Conservation (phyloP, 768 basidiomycete genomes). For the Hortiboletus flavorubellus region DNA sequence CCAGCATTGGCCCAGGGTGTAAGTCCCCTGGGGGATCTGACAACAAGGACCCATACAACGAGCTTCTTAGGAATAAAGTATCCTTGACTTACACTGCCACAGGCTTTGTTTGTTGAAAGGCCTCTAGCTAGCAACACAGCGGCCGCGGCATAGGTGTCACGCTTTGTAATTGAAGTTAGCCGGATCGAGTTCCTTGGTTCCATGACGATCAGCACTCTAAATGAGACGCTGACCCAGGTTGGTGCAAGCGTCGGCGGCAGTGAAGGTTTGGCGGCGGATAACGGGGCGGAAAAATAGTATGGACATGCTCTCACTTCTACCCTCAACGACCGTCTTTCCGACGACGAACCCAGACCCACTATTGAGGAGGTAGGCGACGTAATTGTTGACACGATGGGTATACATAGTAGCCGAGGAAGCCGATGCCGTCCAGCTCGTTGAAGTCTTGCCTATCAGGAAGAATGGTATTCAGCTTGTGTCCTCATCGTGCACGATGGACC, state of each 20-base stretch:
- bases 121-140: constrained; percentile 24
- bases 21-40: too few relatives aligned
- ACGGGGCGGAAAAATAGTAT: constrained; percentile 25
- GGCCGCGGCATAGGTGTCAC: too few relatives aligned
- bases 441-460: constrained; percentile 31
- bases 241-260: constrained; percentile 6
- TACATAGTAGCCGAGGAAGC: constrained; percentile 30
- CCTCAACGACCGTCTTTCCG: constrained; percentile 31
- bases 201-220: constrained; percentile 23
- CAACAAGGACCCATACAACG: too few relatives aligned
- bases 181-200: constrained; percentile 24
- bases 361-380: constrained; percentile 24
- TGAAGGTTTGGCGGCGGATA: constrained; percentile 13
- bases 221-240: constrained; percentile 23
- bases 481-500: constrained; percentile 27
- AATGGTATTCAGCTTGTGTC: constrained; percentile 25
- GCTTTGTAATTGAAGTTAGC: constrained; percentile 2
- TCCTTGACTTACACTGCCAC: too few relatives aligned
- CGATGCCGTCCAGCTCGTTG: constrained; percentile 27
- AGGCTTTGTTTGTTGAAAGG: not conserved
- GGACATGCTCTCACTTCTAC: constrained; percentile 27
- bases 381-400: constrained; percentile 28
- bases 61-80: too few relatives aligned
- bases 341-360: constrained; percentile 30
- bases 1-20: too few relatives aligned